Base-by-base conservation (phyloP, 805 yeast genomes). In the Metschnikowia chrysomelidarum region DNA sequence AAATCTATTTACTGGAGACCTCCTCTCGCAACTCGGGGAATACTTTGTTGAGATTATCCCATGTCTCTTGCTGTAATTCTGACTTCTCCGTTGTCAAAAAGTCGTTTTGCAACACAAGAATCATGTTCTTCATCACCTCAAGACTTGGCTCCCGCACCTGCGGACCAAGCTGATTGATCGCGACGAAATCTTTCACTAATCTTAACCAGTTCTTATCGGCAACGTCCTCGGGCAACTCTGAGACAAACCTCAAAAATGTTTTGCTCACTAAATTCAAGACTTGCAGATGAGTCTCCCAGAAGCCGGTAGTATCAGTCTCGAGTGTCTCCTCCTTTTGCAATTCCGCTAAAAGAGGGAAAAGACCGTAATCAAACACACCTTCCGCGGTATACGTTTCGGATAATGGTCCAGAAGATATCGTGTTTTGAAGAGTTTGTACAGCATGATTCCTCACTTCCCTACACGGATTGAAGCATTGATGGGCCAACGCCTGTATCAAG, bases 401-500 rank as follows among this genome's bases (percentile, higher is more conserved):
- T 3, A 58, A 50, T 8, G 67, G 58, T 36, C 24, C 50, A 3
- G 79, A 64, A 9, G 80, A 58, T 8, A 80, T 51, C 4, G 73
- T 62, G 4, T 67, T 60, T 40, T 83, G 84, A 33, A 89, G 68
- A 0, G 75, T 58, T 14, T 70, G 69, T 26, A 87, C 59, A 0
- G 95, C 89, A 56, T 71, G 76, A 0, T 73, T 59, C 24, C 95
- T 67, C 8, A 88, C 65, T 51, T 85, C 88, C 18, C 86, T 67
- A 55, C 95, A 86, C 13, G 96, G 95, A 51, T 88, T 88, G 54
- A 83, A 73, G 55, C 96, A 85, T 56, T 89, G 96, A 51, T 84
- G 91, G 0, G 93, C 87, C 35, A 88, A 67, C 0, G 94, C 94
- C 53, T 87, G 91, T 19, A 84, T 68, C 41, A 86, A 65, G 1